Evolutionary conservation across 2,329 filamentous ascomycete species (phyloP), one percentile per base, ranked within the genome.

Genomic region (Fusarium praegraminearum): DNA sequence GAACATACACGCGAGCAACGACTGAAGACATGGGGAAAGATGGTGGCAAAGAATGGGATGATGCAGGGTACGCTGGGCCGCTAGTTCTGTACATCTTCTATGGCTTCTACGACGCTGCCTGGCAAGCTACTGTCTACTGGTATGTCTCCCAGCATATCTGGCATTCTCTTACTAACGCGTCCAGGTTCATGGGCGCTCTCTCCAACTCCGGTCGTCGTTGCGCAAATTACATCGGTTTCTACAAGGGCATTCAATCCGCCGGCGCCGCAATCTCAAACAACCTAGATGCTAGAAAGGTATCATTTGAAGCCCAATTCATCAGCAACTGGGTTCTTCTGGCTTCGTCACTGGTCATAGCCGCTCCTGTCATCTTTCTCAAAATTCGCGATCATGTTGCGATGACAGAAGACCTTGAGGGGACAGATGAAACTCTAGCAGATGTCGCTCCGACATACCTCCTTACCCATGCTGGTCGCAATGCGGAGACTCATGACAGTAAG

Each of bases 111-210:
- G 95, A 98, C 77, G 93, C 94, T 36, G 88, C 90, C 47, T 98
- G 93, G 91, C 95, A 98, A 83, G 95, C 93, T 0, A 90, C 85
- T 75, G 90, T 94, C 43, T 98, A 98, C 84, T 98, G 94, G 94
- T 93, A 89, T 77, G 93, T 91, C 2, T 3, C 1, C 0, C 2
- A 0, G 6, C 83, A 0, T 85, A 1, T 2, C 1, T 1, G 1
- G 84, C 38, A 0, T 2, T 5, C 0, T 81, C 8, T 4, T 1
- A 16, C 68, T 74, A 38, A 74, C 6, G 0, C 1, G 1, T 1
- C 0, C 89, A 90, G 90, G 90, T 94, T 91, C 83, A 97, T 98
- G 91, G 95, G 95, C 43, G 88, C 94, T 13, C 85, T 98, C 32
- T 94, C 93, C 75, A 98, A 98, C 86, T 97, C 95, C 67, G 89